Evolutionary conservation across 176 grass and related monocot species (phyloP).

Genomic region (Avena insularis): DNA sequence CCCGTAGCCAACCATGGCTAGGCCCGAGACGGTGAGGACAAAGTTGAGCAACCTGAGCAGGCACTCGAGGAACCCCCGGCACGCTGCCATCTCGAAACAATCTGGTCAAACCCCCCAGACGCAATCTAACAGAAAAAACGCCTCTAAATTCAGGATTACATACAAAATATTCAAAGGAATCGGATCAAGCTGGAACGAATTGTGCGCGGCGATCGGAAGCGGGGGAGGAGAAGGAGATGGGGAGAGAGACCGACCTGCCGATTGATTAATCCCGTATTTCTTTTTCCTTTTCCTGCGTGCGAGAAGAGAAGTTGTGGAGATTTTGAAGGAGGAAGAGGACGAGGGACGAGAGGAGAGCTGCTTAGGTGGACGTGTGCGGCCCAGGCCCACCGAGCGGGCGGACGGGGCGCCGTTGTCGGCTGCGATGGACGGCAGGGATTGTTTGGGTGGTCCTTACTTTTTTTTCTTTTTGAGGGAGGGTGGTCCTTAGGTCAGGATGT

Average conservation of each 20-base stretch:
- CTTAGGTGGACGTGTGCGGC: neutral
- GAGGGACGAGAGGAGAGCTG: conserved; percentile 1
- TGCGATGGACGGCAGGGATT: conserved; percentile 39
- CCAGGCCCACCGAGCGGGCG: conserved; percentile 31
- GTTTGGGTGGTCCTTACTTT: neutral
- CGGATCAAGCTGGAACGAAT: neutral
- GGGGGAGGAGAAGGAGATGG: neutral
- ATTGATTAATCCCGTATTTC: neutral
- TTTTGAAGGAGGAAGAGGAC: neutral
- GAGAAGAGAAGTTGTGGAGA: neutral
- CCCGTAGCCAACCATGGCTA: conserved; percentile 89
- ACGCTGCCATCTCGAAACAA: conserved; percentile 68
- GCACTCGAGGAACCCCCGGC: conserved; percentile 84
- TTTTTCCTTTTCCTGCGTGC: neutral
- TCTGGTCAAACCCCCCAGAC: neutral
- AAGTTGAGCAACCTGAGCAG: conserved; percentile 94
- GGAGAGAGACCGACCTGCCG: conserved; percentile 17
- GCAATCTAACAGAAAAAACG: conserved; percentile 29
- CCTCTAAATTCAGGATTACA: conserved; percentile 16
- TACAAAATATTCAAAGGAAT: neutral
- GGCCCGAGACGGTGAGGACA: conserved; percentile 73
- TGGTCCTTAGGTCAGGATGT: too few relatives aligned
- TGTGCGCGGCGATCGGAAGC: conserved; percentile 21
- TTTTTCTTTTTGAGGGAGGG: too few relatives aligned
- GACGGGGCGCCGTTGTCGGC: neutral